phyloP scores from a whole-genome alignment of 768 basidiomycete genomes.

The Gymnopilus junonius region DNA sequence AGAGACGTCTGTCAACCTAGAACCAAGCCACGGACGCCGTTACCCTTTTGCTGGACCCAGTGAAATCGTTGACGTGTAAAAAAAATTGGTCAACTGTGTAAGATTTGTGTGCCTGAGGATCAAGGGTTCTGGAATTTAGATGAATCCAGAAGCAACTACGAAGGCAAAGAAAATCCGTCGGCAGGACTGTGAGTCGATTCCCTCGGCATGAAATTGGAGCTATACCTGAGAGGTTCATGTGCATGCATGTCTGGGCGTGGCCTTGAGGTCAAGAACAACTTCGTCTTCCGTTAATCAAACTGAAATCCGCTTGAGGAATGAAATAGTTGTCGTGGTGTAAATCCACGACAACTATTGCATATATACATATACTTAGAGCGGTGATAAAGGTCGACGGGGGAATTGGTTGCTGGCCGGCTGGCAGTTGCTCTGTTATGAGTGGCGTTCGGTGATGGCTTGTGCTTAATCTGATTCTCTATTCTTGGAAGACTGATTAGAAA shows the following conservation, averaged over 20 bases:
- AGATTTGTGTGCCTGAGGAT: not conserved
- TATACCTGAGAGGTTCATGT: not conserved
- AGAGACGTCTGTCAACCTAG: not conserved
- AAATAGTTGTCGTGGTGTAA: not conserved
- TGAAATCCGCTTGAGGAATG: not conserved
- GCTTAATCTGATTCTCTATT: slow-evolving; percentile 3
- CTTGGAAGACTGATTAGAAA: slow-evolving; percentile 8
- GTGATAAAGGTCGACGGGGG: slow-evolving; percentile 16
- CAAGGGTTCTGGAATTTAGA: not conserved
- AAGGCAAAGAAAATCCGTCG: not conserved
- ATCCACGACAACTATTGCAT: not conserved
- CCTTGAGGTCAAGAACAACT: not conserved
- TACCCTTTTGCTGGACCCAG: not conserved
- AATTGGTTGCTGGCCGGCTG: not conserved
- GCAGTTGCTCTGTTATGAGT: not conserved
- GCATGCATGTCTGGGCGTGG: not conserved
- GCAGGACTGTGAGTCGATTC: not conserved
- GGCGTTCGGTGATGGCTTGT: slow-evolving; percentile 7
- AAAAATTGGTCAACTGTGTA: not conserved
- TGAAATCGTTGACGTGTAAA: not conserved
- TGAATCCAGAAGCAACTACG: not conserved
- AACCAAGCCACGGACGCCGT: not conserved
- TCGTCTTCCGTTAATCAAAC: not conserved
- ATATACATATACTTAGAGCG: not conserved
- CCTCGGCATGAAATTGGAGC: not conserved